Base-by-base conservation (phyloP, 306 rosid genomes). In the Cucurbita argyrosperma region DNA sequence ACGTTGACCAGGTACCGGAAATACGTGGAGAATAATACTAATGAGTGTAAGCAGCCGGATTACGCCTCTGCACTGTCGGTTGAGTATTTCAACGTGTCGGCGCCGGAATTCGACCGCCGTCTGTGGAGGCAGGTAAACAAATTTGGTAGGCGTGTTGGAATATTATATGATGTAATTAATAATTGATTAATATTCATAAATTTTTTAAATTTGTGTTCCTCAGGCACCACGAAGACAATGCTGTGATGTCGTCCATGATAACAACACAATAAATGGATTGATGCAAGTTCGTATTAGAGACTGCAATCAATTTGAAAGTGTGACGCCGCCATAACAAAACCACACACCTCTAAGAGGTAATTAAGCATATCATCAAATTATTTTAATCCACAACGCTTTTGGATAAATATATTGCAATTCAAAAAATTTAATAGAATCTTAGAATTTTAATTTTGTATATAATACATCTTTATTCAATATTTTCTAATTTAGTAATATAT, bases 151-250 rank as follows among this genome's bases (percentile, higher is more conserved):
- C 35, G 4, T 30, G 35, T 30, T 30, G 4, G 35, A 30, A 30
- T 30, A 30, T 30, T 30, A 30, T 30, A 30, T 30, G 2, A 30
- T 30, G 35, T 30, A 3, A 30, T 30, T 30, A 30, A 30, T 30
- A 2, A 30, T 30, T 30, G 35, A 30, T 30, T 30, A 30, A 30
- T 30, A 30, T 30, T 30, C 35, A 30, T 30, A 30, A 30, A 30
- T 30, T 30, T 30, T 30, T 30, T 30, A 1, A 30, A 1, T 30
- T 30, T 30, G 3, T 30, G 35, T 30, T 30, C 35, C 3, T 30
- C 86, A 90, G 96, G 96, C 92, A 4, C 96, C 91, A 68, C 90
- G 98, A 10, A 88, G 98, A 79, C 98, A 90, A 50, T 92, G 96
- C 64, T 90, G 92, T 8, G 81, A 90, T 65, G 40, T 92, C 12